Evolutionary conservation across 805 yeast genomes (phyloP), one percentile per base, ranked within the genome.

Genomic region (Maudiozyma turicensis): DNA sequence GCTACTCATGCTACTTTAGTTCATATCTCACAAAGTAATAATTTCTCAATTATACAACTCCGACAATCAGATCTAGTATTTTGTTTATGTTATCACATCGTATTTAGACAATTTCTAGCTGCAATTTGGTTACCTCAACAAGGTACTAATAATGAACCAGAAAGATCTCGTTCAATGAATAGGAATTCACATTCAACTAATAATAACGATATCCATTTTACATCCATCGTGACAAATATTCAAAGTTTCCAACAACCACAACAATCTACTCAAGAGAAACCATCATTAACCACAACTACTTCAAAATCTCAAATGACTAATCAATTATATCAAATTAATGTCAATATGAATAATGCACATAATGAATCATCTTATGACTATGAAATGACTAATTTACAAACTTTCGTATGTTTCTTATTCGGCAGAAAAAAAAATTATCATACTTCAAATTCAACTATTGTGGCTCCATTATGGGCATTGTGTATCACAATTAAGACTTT

Each of bases 401-500:
- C 59, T 41, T 65, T 64, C 40, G 62, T 65, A 42, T 54, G 57
- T 41, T 60, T 57, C 40, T 49, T 65, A 32, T 65, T 64, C 42
- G 59, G 55, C 32, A 54, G 60, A 49, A 60, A 56, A 39, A 61
- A 56, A 42, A 59, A 56, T 39, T 59, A 20, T 20, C 26, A 20
- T 20, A 20, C 26, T 20, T 20, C 26, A 20, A 35, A n/a, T n/a
- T 35, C 38, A 7, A 15, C 55, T 45, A 40, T 57, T 30, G 54
- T 63, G 28, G 80, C 80, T 52, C 82, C 82, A 3, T 50, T 78
- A 3, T 78, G 83, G 83, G 66, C 78, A 0, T 69, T 77, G 43
- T 59, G 78, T 0, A 72, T 76, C 29, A 78, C 81, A 1, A 64
- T 75, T 9, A 73, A 72, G 54, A 73, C 80, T 1, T 76, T 78